phyloP scores from a whole-genome alignment of 2,329 filamentous ascomycete genomes.

The Catunica adiposa region DNA sequence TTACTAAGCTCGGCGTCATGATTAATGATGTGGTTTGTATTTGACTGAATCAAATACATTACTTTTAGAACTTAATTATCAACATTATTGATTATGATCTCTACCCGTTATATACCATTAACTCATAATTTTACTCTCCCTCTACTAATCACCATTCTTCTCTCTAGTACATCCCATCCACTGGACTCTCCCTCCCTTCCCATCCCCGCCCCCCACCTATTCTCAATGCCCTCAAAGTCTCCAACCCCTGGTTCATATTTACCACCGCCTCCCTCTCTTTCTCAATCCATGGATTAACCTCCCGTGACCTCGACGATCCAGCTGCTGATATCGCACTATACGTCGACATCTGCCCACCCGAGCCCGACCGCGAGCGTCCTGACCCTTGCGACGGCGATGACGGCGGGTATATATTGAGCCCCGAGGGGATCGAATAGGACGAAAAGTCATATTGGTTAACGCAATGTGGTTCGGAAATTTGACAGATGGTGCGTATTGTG shows the following conservation, averaged over 20 bases:
- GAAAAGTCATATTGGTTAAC: constrained; percentile 30
- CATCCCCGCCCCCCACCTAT: constrained; percentile 1
- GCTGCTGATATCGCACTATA: constrained; percentile 18
- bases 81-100: too few relatives aligned
- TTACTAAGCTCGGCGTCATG: too few relatives aligned
- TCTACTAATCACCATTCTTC: background rate
- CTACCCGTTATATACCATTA: too few relatives aligned
- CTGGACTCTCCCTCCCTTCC: background rate
- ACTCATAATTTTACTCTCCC: too few relatives aligned
- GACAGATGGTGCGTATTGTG: constrained; percentile 33
- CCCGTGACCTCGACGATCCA: background rate
- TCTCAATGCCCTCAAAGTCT: constrained; percentile 9
- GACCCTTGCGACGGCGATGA: too few relatives aligned
- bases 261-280: constrained; percentile 7
- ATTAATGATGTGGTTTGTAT: too few relatives aligned
- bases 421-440: background rate
- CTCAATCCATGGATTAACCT: background rate
- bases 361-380: constrained; percentile 20
- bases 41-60: too few relatives aligned
- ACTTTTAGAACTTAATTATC: too few relatives aligned
- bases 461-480: constrained; percentile 35
- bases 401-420: background rate
- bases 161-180: constrained; percentile 1
- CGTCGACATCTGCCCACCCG: constrained; percentile 23
- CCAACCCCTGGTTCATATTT: constrained; percentile 2